Base-by-base conservation (phyloP, 768 basidiomycete species). In the Amyloporia xantha region DNA sequence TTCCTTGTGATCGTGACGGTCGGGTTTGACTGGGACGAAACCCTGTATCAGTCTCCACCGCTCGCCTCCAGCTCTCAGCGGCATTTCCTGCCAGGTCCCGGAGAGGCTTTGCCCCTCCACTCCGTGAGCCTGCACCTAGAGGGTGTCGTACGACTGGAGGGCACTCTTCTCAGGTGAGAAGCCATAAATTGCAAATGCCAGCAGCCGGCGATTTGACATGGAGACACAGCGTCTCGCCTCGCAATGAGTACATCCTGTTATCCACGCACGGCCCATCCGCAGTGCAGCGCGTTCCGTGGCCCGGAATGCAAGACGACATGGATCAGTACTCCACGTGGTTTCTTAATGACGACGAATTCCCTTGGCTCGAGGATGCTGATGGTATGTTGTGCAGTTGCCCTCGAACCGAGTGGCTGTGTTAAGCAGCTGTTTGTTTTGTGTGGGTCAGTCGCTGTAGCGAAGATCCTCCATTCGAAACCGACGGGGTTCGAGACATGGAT, bases 201-300 rank as follows among this genome's bases (percentile, higher is more conserved):
- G n/a, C n/a, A n/a, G n/a, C n/a, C n/a, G n/a, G n/a, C n/a, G n/a
- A n/a, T n/a, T n/a, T n/a, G n/a, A n/a, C n/a, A n/a, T n/a, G n/a
- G n/a, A n/a, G n/a, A 47, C 38, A 13, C 50, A 91, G 90, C 52
- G 78, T 90, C 20, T 91, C 88, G 4, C 86, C 86, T 20, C 76
- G 89, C 45, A 79, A 72, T 59, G 68, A 79, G 43, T 75, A 81
- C 63, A 71, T 92, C 23, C 51, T 84, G 35, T 91, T 91, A 61
- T 84, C 89, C 2, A 91, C 88, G 0, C 71, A 68, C 54, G 77
- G 71, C 48, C 90, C 91, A 1, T 78, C 86, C 1, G 79, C 88
- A 2, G 71, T 92, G 23, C 90, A 92, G 58, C 79, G 84, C 20
- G 86, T 92, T 57, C 88, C 90, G 1, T 92, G 91, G 89, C 90